Base-by-base conservation (phyloP, 345 rosid species). In the Eucalyptus sp. region DNA sequence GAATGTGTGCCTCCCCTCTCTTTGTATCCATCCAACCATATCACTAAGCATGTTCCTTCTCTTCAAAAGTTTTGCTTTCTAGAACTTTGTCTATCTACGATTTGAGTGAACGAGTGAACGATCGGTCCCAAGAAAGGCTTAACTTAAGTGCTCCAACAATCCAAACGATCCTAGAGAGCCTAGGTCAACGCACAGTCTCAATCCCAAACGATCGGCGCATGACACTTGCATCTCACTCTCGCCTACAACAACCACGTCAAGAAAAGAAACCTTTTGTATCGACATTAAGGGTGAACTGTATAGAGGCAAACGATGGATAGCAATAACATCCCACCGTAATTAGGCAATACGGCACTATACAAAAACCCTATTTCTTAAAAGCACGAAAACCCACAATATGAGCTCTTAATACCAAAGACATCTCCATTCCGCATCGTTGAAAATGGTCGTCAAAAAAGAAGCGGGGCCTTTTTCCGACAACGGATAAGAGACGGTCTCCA, bases 101-200 rank as follows among this genome's bases (percentile, higher is more conserved):
- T 52, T 52, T 0, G 0, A 4, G 24, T 52, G 10, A 52, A 52
- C 0, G 0, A 52, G 56, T 52, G 24, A 52, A 52, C 0, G 0
- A 18, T 52, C 1, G 1, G 0, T 18, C 10, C 4, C 2, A 52
- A 52, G 0, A 52, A 52, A 18, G 56, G 9, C 22, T 6, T 49
- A 51, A 7, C 8, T 51, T 20, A 56, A 12, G 5, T 2, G 1
- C 10, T 54, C 5, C 3, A 56, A 56, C 27, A 22, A 56, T 56
- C 60, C 60, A 56, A 22, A 56, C 0, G 3, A 56, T 56, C 60
- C 12, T 56, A 56, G 56, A 52, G 4, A 18, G 24, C 22, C 0
- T 1, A 20, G 25, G 24, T 8, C 12, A 8, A 0, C 1, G 3
- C 62, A 2, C 0, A 4, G 0, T 56, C 12, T 56, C 18, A 0